Evolutionary conservation across 352 stramenopile genomes (phyloP).

Genomic region (Pythium sukuiense): DNA sequence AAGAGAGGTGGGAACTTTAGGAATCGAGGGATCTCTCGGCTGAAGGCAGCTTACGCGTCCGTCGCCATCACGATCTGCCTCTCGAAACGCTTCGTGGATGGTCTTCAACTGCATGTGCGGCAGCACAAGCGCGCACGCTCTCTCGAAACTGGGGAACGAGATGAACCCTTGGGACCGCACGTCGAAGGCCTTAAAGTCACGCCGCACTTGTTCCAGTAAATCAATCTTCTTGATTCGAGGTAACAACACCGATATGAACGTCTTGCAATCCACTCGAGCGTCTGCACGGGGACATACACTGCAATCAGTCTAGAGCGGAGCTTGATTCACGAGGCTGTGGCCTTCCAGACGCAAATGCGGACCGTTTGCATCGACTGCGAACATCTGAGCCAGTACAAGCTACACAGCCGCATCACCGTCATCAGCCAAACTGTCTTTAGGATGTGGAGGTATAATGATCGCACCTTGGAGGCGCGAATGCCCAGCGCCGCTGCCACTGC

Average conservation of each 20-base stretch:
- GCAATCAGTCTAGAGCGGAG: not conserved
- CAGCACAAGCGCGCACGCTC: conserved; percentile 39
- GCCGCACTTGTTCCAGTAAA: conserved; percentile 53
- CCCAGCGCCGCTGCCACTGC: conserved; percentile 60
- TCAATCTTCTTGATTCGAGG: conserved; percentile 43
- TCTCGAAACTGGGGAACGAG: conserved; percentile 54
- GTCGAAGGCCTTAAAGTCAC: conserved; percentile 68
- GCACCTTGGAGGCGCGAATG: conserved; percentile 62
- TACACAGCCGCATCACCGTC: conserved; percentile 9
- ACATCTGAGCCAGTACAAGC: conserved; percentile 67
- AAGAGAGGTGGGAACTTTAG: not conserved
- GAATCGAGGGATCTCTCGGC: not conserved
- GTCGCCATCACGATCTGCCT: conserved; percentile 60
- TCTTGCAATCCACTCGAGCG: conserved; percentile 27
- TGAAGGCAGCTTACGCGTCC: conserved; percentile 35
- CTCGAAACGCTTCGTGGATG: conserved; percentile 40
- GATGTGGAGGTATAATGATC: not conserved
- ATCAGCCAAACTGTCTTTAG: not conserved
- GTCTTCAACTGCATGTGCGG: conserved; percentile 40
- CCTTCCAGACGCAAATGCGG: not conserved
- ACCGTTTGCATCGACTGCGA: conserved; percentile 19
- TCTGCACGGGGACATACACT: not conserved
- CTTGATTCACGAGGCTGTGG: not conserved
- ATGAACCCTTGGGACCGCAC: conserved; percentile 61
- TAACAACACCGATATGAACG: conserved; percentile 33